Conservation (phyloP, 139 green algal genomes). For the Chlamydomonas sp. region DNA sequence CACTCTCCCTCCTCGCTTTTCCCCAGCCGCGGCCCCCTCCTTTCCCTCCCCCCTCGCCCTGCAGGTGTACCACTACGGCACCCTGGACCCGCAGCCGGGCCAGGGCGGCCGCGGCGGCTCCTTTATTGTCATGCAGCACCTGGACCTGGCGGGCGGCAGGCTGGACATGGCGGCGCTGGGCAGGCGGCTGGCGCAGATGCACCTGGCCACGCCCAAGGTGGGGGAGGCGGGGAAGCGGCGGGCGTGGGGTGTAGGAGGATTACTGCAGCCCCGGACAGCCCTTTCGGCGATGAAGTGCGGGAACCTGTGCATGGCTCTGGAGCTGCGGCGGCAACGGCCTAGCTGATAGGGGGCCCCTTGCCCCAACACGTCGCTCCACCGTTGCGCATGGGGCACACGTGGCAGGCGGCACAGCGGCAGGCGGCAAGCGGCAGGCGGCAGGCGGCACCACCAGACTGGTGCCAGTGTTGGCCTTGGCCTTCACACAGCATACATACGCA, state of each 20-base stretch:
- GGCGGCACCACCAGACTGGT: neutral
- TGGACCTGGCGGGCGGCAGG: conserved; percentile 70
- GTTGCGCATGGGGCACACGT: no score
- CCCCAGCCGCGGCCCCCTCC: neutral
- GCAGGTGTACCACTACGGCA: conserved; percentile 41
- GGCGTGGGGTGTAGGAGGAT: neutral
- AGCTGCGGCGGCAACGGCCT: no score
- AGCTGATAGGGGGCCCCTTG: no score
- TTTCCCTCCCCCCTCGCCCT: neutral
- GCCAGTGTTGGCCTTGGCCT: neutral
- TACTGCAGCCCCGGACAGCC: neutral
- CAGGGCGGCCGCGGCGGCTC: conserved; percentile 53
- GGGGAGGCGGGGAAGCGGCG: no score
- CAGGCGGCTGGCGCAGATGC: conserved; percentile 85
- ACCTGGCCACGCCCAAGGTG: conserved; percentile 78
- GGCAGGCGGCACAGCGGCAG: no score
- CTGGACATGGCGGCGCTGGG: conserved; percentile 75
- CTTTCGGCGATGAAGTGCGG: no score
- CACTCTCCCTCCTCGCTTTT: neutral
- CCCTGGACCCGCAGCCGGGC: neutral
- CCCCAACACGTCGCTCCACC: no score
- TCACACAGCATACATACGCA: no score
- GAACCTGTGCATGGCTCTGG: no score
- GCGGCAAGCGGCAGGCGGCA: no score
- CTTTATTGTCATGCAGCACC: conserved; percentile 97